Base-by-base conservation (phyloP, 768 basidiomycete species). In the Naematelia encephala region DNA sequence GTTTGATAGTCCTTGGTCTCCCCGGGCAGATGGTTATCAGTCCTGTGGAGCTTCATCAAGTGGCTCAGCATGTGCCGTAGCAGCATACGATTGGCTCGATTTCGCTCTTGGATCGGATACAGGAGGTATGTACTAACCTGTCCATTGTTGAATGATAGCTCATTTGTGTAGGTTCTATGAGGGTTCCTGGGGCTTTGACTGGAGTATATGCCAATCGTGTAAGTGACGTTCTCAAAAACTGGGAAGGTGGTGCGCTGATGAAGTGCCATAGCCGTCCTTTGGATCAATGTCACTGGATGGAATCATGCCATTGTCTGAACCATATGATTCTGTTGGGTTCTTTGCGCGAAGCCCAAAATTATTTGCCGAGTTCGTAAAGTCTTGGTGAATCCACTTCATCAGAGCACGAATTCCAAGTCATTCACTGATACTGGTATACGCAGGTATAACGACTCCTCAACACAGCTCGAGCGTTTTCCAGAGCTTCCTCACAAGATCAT, bases 61-160 rank as follows among this genome's bases (percentile, higher is more conserved):
- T 22, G 71, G 73, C 1, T 61, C 69, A 0, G 69, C 57, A 12
- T 60, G 67, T 56, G 67, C 67, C 26, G 58, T 72, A 29, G 73
- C 59, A 3, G 70, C 76, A 0, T 77, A 77, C 49, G 64, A 62
- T 22, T 74, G 70, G 67, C 63, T 77, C 5, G 76, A 77, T 56
- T 56, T 68, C 34, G 59, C 68, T 14, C 29, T 77, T 22, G 76
- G 74, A 11, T 56, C 67, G 14, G 76, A 77, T 53, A 73, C 74
- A 2, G 57, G 50, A 12, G 66, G 61, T 63, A 28, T 46, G 55
- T 55, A 8, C n/a, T n/a, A 19, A 11, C 19, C 12, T 43, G 39
- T 43, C 22, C 12, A 49, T 23, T 12, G 12, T 49, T 49, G 47
- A 13, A 10, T 25, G 1, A n/a, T 51, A 5, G 5, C 49, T 49